Percentiles rank a stretch among this genome's conserved stretches.
phyloP scores from a whole-genome alignment of 345 rosid genomes.

The Bruguiera sexangula region DNA sequence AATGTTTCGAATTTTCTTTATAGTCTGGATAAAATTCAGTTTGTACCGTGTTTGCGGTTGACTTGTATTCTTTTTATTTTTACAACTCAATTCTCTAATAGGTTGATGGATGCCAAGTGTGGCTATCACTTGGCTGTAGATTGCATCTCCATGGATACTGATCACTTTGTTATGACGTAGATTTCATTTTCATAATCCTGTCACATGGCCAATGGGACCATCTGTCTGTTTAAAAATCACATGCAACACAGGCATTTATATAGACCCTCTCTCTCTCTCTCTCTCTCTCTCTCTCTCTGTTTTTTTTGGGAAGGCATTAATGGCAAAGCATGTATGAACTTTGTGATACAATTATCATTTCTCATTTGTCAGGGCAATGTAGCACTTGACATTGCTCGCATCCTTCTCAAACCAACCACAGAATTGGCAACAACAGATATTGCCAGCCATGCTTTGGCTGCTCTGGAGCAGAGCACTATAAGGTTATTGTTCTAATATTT shows the following conservation, averaged over 20 bases:
- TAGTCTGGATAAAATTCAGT: too few relatives aligned
- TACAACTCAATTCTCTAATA: too few relatives aligned
- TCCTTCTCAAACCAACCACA: conserved; percentile 67
- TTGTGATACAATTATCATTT: background rate
- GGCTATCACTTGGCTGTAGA: too few relatives aligned
- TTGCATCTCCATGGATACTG: too few relatives aligned
- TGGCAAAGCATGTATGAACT: background rate
- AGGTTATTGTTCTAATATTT: conserved; percentile 42
- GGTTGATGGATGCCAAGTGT: too few relatives aligned
- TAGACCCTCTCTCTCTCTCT: background rate
- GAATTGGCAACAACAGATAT: conserved; percentile 87
- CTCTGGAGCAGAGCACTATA: conserved; percentile 66
- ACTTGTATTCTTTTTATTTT: too few relatives aligned
- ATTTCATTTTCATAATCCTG: background rate
- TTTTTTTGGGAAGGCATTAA: background rate
- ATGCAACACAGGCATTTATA: background rate
- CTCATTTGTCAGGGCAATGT: conserved; percentile 75
- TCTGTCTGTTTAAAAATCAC: background rate
- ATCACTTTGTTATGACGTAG: too few relatives aligned
- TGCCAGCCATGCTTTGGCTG: conserved; percentile 69
- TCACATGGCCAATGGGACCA: background rate
- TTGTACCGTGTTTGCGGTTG: too few relatives aligned
- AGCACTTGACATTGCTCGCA: conserved; percentile 87
- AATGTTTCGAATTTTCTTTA: too few relatives aligned
- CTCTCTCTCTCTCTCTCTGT: background rate